Percentiles rank a stretch among this genome's conserved stretches.
These are phyloP conservation scores for Eucalyptus microcorys DNA, from an alignment of 345 rosid genomes.

Conservation along the genomic window DNA sequence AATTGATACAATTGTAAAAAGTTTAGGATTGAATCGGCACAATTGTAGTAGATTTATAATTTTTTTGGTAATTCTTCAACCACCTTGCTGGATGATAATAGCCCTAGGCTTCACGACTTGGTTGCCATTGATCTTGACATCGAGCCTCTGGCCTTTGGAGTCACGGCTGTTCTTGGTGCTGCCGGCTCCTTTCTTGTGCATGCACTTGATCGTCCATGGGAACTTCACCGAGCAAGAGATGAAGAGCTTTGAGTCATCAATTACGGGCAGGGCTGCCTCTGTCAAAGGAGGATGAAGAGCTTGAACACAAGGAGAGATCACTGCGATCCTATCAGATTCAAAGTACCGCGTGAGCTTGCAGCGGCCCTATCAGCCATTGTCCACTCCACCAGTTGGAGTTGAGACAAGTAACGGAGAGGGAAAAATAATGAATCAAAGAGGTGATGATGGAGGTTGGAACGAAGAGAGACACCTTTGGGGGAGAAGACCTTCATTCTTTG, in stretches of 20 bases:
- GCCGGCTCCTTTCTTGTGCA: slow-evolving; percentile 92
- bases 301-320: slow-evolving; percentile 44
- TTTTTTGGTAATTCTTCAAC: no score
- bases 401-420: no score
- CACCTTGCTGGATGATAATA: slow-evolving; percentile 5
- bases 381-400: no score
- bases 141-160: slow-evolving; percentile 69
- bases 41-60: fast-evolving
- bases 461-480: no score
- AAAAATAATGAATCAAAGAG: no score
- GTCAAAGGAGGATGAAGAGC: slow-evolving; percentile 30
- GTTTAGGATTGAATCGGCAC: fast-evolving
- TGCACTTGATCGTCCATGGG: slow-evolving; percentile 59
- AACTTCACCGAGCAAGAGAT: slow-evolving; percentile 25
- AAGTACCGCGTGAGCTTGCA: background rate
- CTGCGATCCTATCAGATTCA: slow-evolving; percentile 37
- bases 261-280: slow-evolving; percentile 20
- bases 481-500: no score
- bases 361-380: background rate
- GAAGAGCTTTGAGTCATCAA: slow-evolving; percentile 2
- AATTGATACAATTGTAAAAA: no score
- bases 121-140: slow-evolving; percentile 79
- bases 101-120: slow-evolving; percentile 82
- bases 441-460: no score
- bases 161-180: slow-evolving; percentile 96